Evolutionary conservation across 108 stramenopile genomes (phyloP).

Genomic region (Skeletonema potamos): DNA sequence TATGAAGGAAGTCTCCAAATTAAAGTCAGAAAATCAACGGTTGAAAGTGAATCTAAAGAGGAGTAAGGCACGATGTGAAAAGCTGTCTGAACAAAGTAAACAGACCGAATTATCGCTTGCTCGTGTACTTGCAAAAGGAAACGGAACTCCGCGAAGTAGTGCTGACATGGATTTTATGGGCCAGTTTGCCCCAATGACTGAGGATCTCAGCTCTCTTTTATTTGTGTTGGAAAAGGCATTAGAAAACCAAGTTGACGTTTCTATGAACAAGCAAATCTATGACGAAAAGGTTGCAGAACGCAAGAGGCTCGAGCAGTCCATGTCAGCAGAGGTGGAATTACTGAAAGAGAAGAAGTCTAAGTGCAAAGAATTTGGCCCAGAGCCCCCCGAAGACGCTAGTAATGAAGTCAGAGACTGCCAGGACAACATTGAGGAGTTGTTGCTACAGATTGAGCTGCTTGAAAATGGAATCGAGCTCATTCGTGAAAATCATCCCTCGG

Average conservation of each 20-base stretch:
- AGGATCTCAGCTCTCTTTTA: constrained; percentile 63
- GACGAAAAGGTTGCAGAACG: constrained; percentile 65
- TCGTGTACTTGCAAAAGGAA: constrained; percentile 56
- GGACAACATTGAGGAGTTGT: constrained; percentile 67
- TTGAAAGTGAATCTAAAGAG: constrained; percentile 71
- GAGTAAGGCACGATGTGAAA: constrained; percentile 57
- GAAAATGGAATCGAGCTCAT: constrained; percentile 68
- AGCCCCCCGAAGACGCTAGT: constrained; percentile 8
- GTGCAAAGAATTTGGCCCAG: constrained; percentile 11
- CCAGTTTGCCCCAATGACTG: constrained; percentile 36
- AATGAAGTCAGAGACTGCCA: constrained; percentile 36
- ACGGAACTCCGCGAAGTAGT: constrained; percentile 47
- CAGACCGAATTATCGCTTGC: constrained; percentile 78
- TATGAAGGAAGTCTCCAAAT: constrained; percentile 61
- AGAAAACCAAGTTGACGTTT: constrained; percentile 47
- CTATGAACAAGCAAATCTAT: constrained; percentile 45
- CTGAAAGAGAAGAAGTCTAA: constrained; percentile 40
- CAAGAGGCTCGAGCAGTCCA: constrained; percentile 54
- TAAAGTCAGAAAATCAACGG: constrained; percentile 67
- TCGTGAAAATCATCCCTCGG: constrained; percentile 38
- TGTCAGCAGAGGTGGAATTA: constrained; percentile 59
- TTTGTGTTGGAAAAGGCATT: constrained; percentile 72
- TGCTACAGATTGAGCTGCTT: constrained; percentile 75
- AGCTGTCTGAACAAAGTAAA: constrained; percentile 74
- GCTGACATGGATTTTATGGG: constrained; percentile 15